These are phyloP conservation scores for Sphagnurus paluster DNA, from an alignment of 1,284 basidiomycete genomes.

Conservation along the genomic window DNA sequence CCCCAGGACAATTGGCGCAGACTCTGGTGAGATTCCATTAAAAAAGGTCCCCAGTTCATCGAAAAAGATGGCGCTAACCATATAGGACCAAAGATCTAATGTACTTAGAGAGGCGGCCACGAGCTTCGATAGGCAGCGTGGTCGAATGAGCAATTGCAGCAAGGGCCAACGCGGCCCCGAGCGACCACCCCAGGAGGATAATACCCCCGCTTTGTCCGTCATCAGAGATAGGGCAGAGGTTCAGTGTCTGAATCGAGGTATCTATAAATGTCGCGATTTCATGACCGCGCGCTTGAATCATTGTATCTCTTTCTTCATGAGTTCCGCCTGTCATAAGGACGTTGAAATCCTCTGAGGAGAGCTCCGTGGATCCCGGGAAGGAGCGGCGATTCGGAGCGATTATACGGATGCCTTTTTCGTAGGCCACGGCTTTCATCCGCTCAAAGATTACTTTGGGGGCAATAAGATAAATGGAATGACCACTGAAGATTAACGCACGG, in stretches of 20 bases:
- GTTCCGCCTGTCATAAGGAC: slow-evolving; percentile 23
- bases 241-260: slow-evolving; percentile 27
- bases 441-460: slow-evolving; percentile 35
- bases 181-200: slow-evolving; percentile 38
- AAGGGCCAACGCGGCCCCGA: slow-evolving; percentile 27
- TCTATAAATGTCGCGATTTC: slow-evolving; percentile 35
- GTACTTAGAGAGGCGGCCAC: slow-evolving; percentile 20
- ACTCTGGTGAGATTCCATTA: slow-evolving; percentile 26
- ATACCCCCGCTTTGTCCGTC: slow-evolving; percentile 33
- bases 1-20: slow-evolving; percentile 26
- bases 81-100: slow-evolving; percentile 30
- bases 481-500: slow-evolving; percentile 14
- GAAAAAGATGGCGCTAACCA: slow-evolving; percentile 21
- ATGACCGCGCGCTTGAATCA: slow-evolving; percentile 27
- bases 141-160: slow-evolving; percentile 28
- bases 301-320: slow-evolving; percentile 23
- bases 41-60: not conserved
- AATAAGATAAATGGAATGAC: not conserved
- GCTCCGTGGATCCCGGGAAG: slow-evolving; percentile 16
- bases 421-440: slow-evolving; percentile 31
- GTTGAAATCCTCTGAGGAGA: slow-evolving; percentile 21
- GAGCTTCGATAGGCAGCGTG: slow-evolving; percentile 20
- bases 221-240: slow-evolving; percentile 27
- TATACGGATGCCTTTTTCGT: slow-evolving; percentile 25
- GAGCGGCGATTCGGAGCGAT: slow-evolving; percentile 27